Evolutionary conservation across 371 early-diverging fungal species (phyloP), one percentile per base, ranked within the genome.

Genomic region (Actinomortierella wolfii): DNA sequence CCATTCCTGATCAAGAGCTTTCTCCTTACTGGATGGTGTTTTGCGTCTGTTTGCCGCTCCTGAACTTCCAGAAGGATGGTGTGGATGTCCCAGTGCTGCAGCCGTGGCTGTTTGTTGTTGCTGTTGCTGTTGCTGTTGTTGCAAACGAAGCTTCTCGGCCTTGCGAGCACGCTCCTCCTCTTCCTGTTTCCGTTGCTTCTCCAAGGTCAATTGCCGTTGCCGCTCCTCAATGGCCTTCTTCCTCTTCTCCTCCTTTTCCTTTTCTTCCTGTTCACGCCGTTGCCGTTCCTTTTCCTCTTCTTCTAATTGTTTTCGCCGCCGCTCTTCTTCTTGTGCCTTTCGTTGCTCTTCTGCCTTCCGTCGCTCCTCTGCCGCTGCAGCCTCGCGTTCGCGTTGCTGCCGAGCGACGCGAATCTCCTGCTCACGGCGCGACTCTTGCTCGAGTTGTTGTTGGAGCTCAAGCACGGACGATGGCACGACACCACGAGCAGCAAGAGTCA

Each of bases 391-490:
- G 21, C 61, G 58, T 39, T 62, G 73, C 29, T 71, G 66, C 56
- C 65, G 55, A 13, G 59, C 66, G n/a, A 49, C 50, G 24, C 49
- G 52, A 23, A 59, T 62, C 15, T 71, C 73, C 46, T 56, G 55
- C 25, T 58, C 62, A 46, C n/a, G 59, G 43, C 51, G 23, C 39
- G 48, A 51, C 50, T 71, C 73, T n/a, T 61, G 61, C 21, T 71
- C 73, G 9, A 65, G 60, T 14, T 59, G 66, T 3, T 66, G 73
- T 39, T 71, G 66, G 44, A 65, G 53, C 49, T 64, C 65, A 24
- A 65, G 48, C 9, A 71, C 65, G 24, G 64, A 48, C 0, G 57
- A 23, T 2, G 71, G 71, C 21, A 65, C 51, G 1, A 61, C 59
- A 1, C 66, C 71, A 8, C 71, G 61, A 2, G 65, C 11, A 43